A percentile compares a stretch with the other conserved stretches of the same genome.
Evolutionary conservation across 2,329 filamentous ascomycete species (phyloP).

Genomic region (Knufia petricola): DNA sequence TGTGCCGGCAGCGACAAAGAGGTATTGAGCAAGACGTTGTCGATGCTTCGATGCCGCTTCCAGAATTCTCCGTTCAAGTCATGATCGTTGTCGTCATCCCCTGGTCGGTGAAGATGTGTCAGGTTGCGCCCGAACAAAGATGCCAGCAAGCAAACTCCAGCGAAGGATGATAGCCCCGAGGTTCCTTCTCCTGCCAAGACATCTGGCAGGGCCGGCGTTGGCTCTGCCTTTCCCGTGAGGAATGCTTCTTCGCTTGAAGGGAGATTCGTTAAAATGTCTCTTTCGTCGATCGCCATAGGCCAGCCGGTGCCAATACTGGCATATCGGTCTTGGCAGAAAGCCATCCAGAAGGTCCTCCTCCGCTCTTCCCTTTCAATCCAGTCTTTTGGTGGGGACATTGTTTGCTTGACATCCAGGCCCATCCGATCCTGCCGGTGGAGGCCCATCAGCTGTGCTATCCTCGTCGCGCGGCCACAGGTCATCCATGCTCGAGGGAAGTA

Average conservation of each 20-base stretch:
- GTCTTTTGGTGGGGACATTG: constrained; percentile 72
- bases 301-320: constrained; percentile 93
- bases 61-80: constrained; percentile 92
- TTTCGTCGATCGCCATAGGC: constrained; percentile 90
- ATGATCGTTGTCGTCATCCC: constrained; percentile 68
- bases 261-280: constrained; percentile 77
- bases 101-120: constrained; percentile 79
- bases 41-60: constrained; percentile 82
- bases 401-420: constrained; percentile 86
- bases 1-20: constrained; percentile 71
- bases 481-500: constrained; percentile 94
- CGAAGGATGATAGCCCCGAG: constrained; percentile 64
- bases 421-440: constrained; percentile 75
- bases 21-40: constrained; percentile 82
- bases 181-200: constrained; percentile 61
- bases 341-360: constrained; percentile 88
- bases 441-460: constrained; percentile 84
- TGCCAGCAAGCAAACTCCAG: constrained; percentile 73
- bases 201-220: constrained; percentile 54
- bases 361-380: constrained; percentile 92
- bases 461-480: constrained; percentile 71
- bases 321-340: constrained; percentile 82
- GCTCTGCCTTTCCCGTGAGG: constrained; percentile 65
- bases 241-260: constrained; percentile 79
- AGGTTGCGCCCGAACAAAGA: constrained; percentile 85